Evolutionary conservation across 768 basidiomycete genomes (phyloP).

Genomic region (Mycena polygramma): DNA sequence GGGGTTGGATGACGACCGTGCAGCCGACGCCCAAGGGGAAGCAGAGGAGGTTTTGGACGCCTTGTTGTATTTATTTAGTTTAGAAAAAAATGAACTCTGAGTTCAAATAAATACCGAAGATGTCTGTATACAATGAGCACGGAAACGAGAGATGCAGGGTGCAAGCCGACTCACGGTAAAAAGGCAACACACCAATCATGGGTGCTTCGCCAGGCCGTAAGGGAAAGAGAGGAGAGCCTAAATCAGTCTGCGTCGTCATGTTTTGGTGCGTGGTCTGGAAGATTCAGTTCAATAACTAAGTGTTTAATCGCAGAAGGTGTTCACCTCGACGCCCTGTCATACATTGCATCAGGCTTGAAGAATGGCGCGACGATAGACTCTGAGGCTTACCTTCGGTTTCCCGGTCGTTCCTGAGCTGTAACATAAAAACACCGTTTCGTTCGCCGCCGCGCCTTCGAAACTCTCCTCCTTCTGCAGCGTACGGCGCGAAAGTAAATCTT

Average conservation of each 20-base stretch:
- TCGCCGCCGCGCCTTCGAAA: conserved; percentile 40
- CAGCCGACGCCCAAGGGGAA: conserved; percentile 55
- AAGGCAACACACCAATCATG: conserved; percentile 64
- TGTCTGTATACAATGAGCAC: conserved; percentile 28
- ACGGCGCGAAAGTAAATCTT: conserved; percentile 34
- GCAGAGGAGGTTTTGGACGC: conserved; percentile 1
- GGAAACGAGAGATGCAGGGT: too few species aligned
- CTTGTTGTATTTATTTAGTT: not conserved
- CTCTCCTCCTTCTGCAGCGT: conserved; percentile 39
- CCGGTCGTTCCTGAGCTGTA: conserved; percentile 68
- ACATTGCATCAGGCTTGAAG: not conserved
- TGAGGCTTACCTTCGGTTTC: conserved; percentile 61
- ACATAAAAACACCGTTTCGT: conserved; percentile 45
- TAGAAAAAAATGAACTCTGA: too few species aligned
- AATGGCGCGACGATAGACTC: not conserved
- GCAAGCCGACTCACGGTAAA: not conserved
- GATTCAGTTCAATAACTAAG: not conserved
- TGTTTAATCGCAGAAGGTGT: not conserved
- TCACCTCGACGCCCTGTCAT: conserved; percentile 35
- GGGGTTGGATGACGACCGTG: conserved; percentile 59
- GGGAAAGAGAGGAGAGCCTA: conserved; percentile 52
- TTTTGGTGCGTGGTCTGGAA: conserved; percentile 66
- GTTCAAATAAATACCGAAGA: conserved; percentile 44
- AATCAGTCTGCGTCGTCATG: conserved; percentile 60
- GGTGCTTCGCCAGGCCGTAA: conserved; percentile 52